A percentile compares a stretch with the other conserved stretches of the same genome.
These are phyloP conservation scores for Chenopodium berlandieri DNA, from an alignment of 148 eudicot genomes.

Conservation along the genomic window DNA sequence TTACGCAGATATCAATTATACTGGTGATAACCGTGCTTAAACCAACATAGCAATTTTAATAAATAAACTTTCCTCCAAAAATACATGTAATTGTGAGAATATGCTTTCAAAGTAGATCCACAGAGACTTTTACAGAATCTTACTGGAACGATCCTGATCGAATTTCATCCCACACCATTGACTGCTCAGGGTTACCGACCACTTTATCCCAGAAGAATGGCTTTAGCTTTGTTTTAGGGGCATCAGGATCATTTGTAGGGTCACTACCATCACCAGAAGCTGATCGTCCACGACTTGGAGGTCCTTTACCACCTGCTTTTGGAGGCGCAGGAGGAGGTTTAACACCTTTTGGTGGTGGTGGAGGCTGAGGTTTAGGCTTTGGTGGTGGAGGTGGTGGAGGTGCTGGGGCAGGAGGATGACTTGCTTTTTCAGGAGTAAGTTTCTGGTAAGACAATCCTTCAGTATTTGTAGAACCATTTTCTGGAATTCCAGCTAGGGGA, in stretches of 20 bases:
- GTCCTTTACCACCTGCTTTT: constrained; percentile 35
- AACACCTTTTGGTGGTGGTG: constrained; percentile 54
- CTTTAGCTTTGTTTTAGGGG: constrained; percentile 46
- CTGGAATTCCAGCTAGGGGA: constrained; percentile 18
- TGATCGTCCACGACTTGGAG: constrained; percentile 25
- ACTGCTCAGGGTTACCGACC: constrained; percentile 52
- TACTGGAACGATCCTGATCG: constrained; percentile 52
- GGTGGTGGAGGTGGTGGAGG: constrained; percentile 57
- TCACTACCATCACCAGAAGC: constrained; percentile 36
- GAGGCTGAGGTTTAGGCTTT: constrained; percentile 56
- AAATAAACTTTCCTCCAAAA: background rate
- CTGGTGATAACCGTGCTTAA: background rate
- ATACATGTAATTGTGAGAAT: background rate
- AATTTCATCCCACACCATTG: constrained; percentile 79
- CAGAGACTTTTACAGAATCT: constrained; percentile 15
- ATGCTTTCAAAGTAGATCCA: background rate
- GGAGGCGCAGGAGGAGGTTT: constrained; percentile 77
- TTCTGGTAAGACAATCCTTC: constrained; percentile 24
- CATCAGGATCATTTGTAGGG: constrained; percentile 31
- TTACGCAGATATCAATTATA: background rate
- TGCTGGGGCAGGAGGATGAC: constrained; percentile 40
- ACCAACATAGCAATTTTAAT: too few species aligned
- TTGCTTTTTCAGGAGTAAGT: constrained; percentile 37
- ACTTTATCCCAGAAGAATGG: constrained; percentile 82
- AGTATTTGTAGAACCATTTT: constrained; percentile 14